Percentiles rank a stretch among this genome's conserved stretches.
Conservation (phyloP, 2,329 filamentous ascomycete species). For the Teratosphaeria destructans region DNA sequence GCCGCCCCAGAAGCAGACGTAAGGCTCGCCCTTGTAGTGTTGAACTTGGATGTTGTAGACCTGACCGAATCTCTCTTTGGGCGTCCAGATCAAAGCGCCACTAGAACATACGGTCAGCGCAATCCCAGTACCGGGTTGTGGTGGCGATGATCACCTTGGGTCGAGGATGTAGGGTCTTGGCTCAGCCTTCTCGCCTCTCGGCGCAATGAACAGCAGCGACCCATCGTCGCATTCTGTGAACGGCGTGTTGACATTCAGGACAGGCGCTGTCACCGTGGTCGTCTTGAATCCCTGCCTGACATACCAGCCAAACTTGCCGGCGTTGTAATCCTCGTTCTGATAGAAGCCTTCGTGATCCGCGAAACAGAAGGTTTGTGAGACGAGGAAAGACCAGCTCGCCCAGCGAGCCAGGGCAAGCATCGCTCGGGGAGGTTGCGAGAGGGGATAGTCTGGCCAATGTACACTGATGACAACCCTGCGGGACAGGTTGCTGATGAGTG, state of each 20-base stretch:
- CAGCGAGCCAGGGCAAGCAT: neutral
- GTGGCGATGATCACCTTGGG: neutral
- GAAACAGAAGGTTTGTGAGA: neutral
- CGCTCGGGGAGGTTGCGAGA: neutral
- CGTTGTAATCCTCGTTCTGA: slow-evolving; percentile 22
- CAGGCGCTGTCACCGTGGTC: slow-evolving; percentile 24
- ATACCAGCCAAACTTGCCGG: slow-evolving; percentile 26
- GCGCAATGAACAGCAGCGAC: slow-evolving; percentile 18
- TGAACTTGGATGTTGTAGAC: slow-evolving; percentile 40
- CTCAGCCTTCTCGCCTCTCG: slow-evolving; percentile 16
- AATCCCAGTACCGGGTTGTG: neutral
- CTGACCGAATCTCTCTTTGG: slow-evolving; percentile 18
- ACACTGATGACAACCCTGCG: neutral
- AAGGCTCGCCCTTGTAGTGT: slow-evolving; percentile 32
- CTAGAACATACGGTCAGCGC: neutral
- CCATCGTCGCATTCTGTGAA: slow-evolving; percentile 23
- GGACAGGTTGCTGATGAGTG: neutral
- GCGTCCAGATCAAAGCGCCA: slow-evolving; percentile 16
- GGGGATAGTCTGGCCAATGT: neutral
- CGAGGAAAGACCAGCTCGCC: neutral
- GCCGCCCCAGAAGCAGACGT: slow-evolving; percentile 42
- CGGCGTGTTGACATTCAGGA: slow-evolving; percentile 20
- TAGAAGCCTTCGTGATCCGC: slow-evolving; percentile 12
- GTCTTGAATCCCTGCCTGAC: slow-evolving; percentile 27
- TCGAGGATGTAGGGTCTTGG: slow-evolving; percentile 8